These are phyloP conservation scores for Inga laurina DNA, from an alignment of 306 rosid genomes.

Conservation along the genomic window DNA sequence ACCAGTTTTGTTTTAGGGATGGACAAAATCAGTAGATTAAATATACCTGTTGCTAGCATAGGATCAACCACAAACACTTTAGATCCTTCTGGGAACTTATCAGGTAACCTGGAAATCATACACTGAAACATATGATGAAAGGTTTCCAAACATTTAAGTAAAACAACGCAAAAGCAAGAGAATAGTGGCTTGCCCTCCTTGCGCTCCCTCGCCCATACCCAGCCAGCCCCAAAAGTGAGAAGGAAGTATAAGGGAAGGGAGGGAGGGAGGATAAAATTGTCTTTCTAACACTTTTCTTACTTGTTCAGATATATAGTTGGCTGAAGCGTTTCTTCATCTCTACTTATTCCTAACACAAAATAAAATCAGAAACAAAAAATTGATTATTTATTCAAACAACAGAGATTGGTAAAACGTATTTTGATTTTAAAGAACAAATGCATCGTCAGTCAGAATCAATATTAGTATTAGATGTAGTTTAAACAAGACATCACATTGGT, in stretches of 20 bases:
- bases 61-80: slow-evolving; percentile 88
- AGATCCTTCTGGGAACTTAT: slow-evolving; percentile 69
- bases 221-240: too few species aligned
- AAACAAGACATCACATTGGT: slow-evolving; percentile 9
- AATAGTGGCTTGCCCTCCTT: neutral
- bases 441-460: neutral
- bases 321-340: slow-evolving; percentile 90
- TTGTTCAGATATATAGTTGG: slow-evolving; percentile 86
- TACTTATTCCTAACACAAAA: slow-evolving; percentile 59
- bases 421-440: slow-evolving; percentile 1
- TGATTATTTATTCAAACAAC: slow-evolving; percentile 5
- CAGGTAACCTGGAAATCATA: slow-evolving; percentile 67
- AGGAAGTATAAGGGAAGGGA: neutral
- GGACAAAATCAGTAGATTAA: slow-evolving; percentile 20
- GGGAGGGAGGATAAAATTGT: neutral
- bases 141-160: slow-evolving; percentile 8
- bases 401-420: slow-evolving; percentile 3
- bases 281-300: slow-evolving; percentile 47
- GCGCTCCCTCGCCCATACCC: too few species aligned
- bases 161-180: slow-evolving; percentile 20
- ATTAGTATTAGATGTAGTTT: neutral
- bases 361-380: slow-evolving; percentile 27
- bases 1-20: neutral
- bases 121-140: neutral
- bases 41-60: slow-evolving; percentile 89